Evolutionary conservation across 306 rosid species (phyloP).

Genomic region (Quercus wislizeni): DNA sequence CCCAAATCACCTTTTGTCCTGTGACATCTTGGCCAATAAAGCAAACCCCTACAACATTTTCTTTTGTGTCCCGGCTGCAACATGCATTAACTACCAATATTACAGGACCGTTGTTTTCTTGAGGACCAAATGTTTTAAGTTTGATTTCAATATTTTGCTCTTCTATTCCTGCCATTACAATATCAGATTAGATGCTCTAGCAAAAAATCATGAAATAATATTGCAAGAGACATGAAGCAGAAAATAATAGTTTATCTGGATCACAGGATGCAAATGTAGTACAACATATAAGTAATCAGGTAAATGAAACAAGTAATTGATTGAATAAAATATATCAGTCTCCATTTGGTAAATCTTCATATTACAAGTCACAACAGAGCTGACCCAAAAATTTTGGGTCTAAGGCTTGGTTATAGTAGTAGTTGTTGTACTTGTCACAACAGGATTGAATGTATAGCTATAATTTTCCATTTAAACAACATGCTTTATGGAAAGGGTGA

Average conservation of each 20-base stretch:
- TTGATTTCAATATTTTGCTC: constrained; percentile 38
- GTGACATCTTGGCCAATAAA: constrained; percentile 45
- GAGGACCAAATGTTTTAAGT: constrained; percentile 34
- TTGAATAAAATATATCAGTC: neutral
- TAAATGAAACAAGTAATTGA: neutral
- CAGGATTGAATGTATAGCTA: neutral
- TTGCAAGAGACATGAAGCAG: neutral
- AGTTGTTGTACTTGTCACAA: neutral
- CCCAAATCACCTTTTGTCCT: constrained; percentile 27
- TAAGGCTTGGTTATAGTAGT: no score
- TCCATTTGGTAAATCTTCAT: neutral
- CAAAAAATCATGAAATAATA: neutral
- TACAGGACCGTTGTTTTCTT: constrained; percentile 25
- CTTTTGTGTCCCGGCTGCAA: constrained; percentile 39
- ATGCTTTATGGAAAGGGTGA: neutral
- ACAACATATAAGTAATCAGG: neutral
- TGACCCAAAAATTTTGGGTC: no score
- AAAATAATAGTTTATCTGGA: neutral
- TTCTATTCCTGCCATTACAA: constrained; percentile 31
- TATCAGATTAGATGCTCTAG: neutral
- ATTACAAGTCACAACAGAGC: neutral
- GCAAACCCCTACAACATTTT: constrained; percentile 39
- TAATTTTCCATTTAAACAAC: neutral
- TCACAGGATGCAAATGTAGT: neutral
- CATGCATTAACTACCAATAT: constrained; percentile 40